Conservation (phyloP, 495 filamentous ascomycete genomes). For the Annulohypoxylon moriforme region DNA sequence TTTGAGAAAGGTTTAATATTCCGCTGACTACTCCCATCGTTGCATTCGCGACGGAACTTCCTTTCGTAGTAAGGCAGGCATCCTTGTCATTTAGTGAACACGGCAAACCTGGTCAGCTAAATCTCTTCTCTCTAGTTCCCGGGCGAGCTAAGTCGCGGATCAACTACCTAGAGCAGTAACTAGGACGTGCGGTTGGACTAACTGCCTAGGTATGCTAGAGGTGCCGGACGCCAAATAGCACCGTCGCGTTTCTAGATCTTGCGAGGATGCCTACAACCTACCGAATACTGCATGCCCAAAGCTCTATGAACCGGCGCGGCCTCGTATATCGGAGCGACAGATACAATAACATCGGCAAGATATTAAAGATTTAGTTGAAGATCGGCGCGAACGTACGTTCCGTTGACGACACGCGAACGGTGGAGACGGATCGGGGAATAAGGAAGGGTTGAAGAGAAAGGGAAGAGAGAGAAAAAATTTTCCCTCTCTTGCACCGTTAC, state of each 20-base stretch:
- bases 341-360: not conserved
- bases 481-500: constrained; percentile 9
- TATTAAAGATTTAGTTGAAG: not conserved
- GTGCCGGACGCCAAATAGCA: not conserved
- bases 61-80: constrained; percentile 23
- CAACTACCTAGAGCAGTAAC: constrained; percentile 26
- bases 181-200: not conserved
- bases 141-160: constrained; percentile 17
- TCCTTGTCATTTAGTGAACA: constrained; percentile 13
- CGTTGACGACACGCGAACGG: constrained; percentile 8
- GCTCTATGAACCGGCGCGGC: not conserved
- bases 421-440: not conserved
- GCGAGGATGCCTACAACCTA: not conserved
- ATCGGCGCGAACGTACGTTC: constrained; percentile 22
- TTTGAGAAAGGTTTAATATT: not conserved
- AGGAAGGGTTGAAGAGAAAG: not conserved
- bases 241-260: not conserved
- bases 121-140: constrained; percentile 6
- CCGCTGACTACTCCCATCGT: constrained; percentile 5
- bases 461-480: constrained; percentile 9
- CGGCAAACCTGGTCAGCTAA: constrained; percentile 9
- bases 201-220: not conserved
- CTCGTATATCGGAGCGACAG: not conserved
- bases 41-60: constrained; percentile 13
- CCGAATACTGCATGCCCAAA: not conserved